Percentiles rank a stretch among this genome's conserved stretches.
Evolutionary conservation across 129 eudicot genomes (phyloP).

Genomic region (Helianthus annuus): DNA sequence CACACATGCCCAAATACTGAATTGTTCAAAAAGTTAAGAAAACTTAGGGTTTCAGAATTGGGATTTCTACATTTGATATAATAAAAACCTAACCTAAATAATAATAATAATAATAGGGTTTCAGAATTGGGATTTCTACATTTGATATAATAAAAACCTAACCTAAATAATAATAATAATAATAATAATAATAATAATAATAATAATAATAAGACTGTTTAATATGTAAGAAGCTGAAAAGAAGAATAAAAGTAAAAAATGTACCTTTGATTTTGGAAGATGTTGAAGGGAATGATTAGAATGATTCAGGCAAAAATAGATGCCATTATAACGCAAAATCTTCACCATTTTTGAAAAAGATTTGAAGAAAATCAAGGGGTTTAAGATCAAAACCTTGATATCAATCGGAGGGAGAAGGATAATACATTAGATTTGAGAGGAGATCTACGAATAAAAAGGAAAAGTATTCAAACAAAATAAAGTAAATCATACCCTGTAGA

Average conservation of each 20-base stretch:
- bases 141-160: slow-evolving; percentile 8
- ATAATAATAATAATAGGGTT: slow-evolving; percentile 12
- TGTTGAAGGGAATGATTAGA: slow-evolving; percentile 24
- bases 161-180: slow-evolving; percentile 3
- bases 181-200: too few species aligned
- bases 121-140: slow-evolving; percentile 9
- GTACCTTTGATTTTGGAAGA: slow-evolving; percentile 31
- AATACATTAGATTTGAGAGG: too few species aligned
- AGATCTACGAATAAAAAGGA: too few species aligned
- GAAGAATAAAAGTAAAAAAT: background rate
- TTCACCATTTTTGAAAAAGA: slow-evolving; percentile 22
- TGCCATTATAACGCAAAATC: slow-evolving; percentile 32
- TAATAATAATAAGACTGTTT: background rate
- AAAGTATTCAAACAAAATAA: too few species aligned
- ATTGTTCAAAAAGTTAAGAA: background rate
- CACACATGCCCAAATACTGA: background rate
- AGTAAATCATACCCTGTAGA: too few species aligned
- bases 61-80: slow-evolving; percentile 12
- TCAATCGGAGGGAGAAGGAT: too few species aligned
- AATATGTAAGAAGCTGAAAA: slow-evolving; percentile 14
- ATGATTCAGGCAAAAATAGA: slow-evolving; percentile 27
- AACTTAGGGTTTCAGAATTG: slow-evolving; percentile 11
- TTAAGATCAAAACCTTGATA: too few species aligned
- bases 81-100: slow-evolving; percentile 6
- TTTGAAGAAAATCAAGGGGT: background rate